Evolutionary conservation across 345 rosid genomes (phyloP).

Genomic region (Arabidopsis arenosa): DNA sequence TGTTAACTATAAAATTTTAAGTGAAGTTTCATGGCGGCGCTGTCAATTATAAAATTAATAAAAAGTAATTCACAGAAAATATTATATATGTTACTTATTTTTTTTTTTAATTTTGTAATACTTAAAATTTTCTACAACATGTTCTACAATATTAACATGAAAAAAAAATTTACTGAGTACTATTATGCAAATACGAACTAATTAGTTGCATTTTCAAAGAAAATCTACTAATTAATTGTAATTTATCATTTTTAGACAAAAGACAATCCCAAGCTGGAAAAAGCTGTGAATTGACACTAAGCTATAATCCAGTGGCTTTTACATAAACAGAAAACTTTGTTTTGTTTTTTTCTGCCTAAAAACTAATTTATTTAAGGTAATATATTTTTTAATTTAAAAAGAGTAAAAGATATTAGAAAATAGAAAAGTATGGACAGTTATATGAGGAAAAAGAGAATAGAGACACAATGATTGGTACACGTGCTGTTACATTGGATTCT

Average conservation of each 20-base stretch:
- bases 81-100: background rate
- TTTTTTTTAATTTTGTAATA: background rate
- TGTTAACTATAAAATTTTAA: background rate
- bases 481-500: constrained; percentile 3
- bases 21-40: too few species aligned
- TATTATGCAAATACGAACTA: background rate
- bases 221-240: background rate
- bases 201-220: background rate
- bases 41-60: background rate
- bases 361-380: background rate
- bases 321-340: background rate
- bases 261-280: background rate
- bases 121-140: background rate
- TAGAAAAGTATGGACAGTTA: background rate
- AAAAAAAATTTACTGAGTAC: background rate
- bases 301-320: background rate
- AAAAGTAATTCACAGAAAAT: background rate
- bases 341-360: constrained; percentile 1
- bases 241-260: background rate
- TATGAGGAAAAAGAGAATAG: background rate
- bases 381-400: background rate
- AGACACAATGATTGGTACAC: background rate
- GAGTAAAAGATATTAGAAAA: background rate
- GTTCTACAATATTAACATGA: background rate
- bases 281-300: background rate